Conservation (phyloP, 2,329 filamentous ascomycete species). For the Colletotrichum caudatum region DNA sequence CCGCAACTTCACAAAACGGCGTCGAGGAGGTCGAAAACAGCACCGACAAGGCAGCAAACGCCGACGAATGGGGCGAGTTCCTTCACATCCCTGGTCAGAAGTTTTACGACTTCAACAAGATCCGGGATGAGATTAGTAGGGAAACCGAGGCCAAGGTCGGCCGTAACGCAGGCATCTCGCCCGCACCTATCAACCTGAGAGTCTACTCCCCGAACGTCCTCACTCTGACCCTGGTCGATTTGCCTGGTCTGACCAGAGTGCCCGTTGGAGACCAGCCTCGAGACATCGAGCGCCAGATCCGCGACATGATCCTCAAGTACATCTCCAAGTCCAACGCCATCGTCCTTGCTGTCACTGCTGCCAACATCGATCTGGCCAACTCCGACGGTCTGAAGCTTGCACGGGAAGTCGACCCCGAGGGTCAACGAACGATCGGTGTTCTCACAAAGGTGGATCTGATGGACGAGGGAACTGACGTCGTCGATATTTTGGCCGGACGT, state of each 20-base stretch:
- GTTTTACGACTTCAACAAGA: slow-evolving; percentile 98
- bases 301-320: slow-evolving; percentile 98
- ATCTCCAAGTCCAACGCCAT: slow-evolving; percentile 99
- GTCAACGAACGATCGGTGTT: slow-evolving; percentile 97
- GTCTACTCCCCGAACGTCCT: slow-evolving; percentile 99
- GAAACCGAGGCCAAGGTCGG: slow-evolving; percentile 98
- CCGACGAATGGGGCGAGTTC: slow-evolving; percentile 99
- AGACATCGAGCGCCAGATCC: slow-evolving; percentile 96
- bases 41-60: slow-evolving; percentile 88
- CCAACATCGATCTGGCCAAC: slow-evolving; percentile 98
- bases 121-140: slow-evolving; percentile 95
- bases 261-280: slow-evolving; percentile 95
- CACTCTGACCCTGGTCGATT: slow-evolving; percentile 94
- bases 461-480: slow-evolving; percentile 98
- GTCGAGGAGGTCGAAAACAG: slow-evolving; percentile 74
- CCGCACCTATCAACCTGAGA: slow-evolving; percentile 95
- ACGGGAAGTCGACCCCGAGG: slow-evolving; percentile 95
- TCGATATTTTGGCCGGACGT: slow-evolving; percentile 96
- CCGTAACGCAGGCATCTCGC: slow-evolving; percentile 95
- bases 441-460: slow-evolving; percentile 99
- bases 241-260: slow-evolving; percentile 96
- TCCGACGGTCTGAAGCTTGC: slow-evolving; percentile 97
- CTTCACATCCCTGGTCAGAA: slow-evolving; percentile 97
- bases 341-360: slow-evolving; percentile 94
- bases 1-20: slow-evolving; percentile 77